Evolutionary conservation across 2,329 filamentous ascomycete species (phyloP).

Genomic region (Phoma sp.): DNA sequence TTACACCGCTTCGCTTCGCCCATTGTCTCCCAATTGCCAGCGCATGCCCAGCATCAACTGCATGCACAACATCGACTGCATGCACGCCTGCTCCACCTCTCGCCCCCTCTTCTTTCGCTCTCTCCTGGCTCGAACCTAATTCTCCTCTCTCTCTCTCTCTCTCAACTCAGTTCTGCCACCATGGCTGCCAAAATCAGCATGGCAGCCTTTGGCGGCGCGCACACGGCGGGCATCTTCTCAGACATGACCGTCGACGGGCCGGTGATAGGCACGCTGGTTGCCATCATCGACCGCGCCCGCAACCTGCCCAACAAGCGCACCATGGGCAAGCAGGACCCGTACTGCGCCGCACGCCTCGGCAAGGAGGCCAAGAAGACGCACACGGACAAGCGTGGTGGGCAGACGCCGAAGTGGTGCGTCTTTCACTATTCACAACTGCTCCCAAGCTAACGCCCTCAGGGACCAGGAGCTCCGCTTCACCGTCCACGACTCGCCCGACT

Average conservation of each 20-base stretch:
- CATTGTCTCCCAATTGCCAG: background rate
- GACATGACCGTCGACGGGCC: constrained; percentile 95
- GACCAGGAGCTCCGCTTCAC: constrained; percentile 96
- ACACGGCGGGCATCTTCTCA: constrained; percentile 92
- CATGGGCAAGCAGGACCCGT: constrained; percentile 98
- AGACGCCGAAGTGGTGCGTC: constrained; percentile 91
- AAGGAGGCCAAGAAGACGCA: constrained; percentile 98
- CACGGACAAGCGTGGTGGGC: constrained; percentile 91
- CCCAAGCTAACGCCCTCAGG: constrained; percentile 62
- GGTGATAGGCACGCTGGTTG: constrained; percentile 88
- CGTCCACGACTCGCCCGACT: constrained; percentile 95
- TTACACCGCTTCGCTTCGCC: background rate
- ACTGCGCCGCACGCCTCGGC: constrained; percentile 89
- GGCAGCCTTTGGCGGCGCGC: constrained; percentile 62
- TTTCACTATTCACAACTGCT: background rate
- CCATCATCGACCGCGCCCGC: constrained; percentile 93
- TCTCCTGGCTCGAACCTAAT: background rate
- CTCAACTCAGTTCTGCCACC: constrained; percentile 6
- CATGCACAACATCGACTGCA: background rate
- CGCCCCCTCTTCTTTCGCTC: background rate
- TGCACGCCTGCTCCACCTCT: background rate
- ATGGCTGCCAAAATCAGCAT: constrained; percentile 49
- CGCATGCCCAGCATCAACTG: background rate
- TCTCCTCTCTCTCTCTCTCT: background rate
- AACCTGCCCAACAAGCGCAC: constrained; percentile 96